These are phyloP conservation scores for Pseudogymnoascus sp. DNA, from an alignment of 2,329 filamentous ascomycete genomes.

Conservation along the genomic window DNA sequence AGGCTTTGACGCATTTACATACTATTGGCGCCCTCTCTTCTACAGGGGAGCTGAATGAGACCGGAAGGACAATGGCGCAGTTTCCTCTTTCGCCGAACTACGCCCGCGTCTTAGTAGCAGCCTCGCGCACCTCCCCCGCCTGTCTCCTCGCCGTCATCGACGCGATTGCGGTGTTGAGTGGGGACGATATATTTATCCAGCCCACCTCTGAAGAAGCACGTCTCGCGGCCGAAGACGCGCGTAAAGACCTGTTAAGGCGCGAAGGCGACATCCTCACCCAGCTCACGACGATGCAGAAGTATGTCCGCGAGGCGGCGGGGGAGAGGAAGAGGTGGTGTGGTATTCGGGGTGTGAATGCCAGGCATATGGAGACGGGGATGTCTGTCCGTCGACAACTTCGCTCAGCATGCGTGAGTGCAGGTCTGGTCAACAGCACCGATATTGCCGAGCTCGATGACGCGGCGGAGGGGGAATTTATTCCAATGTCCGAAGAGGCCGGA, in stretches of 20 bases:
- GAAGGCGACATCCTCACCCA: constrained; percentile 60
- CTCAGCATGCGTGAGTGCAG: constrained; percentile 44
- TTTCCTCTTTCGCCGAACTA: constrained; percentile 77
- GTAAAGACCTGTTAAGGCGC: constrained; percentile 50
- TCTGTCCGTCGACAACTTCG: constrained; percentile 56
- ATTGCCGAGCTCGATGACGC: not conserved
- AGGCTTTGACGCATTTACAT: constrained; percentile 72
- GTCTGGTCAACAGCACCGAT: constrained; percentile 29
- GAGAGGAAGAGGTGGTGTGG: constrained; percentile 48
- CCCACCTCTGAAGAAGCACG: constrained; percentile 49
- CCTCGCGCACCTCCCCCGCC: constrained; percentile 59
- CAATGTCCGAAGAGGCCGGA: constrained; percentile 45
- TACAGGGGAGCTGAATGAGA: constrained; percentile 62
- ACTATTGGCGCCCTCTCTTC: constrained; percentile 69
- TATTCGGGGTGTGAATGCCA: constrained; percentile 46
- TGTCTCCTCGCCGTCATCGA: constrained; percentile 81
- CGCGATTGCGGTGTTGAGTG: constrained; percentile 60
- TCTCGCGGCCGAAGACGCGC: constrained; percentile 45
- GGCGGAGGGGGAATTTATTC: constrained; percentile 34
- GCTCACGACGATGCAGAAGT: constrained; percentile 54
- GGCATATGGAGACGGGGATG: constrained; percentile 55
- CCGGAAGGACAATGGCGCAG: constrained; percentile 69
- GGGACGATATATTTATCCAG: constrained; percentile 55
- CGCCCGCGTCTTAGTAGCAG: constrained; percentile 74
- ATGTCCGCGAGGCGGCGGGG: constrained; percentile 45